Evolutionary conservation across 1,139 yeast genomes (phyloP), one percentile per base, ranked within the genome.

Genomic region (Kurtzmaniella natalensis): DNA sequence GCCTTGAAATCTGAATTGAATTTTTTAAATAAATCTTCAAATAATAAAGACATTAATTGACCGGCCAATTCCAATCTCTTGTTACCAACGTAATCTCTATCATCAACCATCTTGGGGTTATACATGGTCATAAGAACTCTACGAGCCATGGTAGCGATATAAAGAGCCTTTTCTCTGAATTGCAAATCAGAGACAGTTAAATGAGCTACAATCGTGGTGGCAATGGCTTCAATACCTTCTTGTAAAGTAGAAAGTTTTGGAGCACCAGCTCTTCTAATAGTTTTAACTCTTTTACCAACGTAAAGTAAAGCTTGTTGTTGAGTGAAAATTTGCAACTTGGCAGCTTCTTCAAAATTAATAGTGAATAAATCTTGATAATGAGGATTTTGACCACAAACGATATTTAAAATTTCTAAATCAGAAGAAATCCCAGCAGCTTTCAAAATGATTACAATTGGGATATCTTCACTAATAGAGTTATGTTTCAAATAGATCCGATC

Each of bases 61-160:
- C 98, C 98, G 1, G 98, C 98, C 56, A 94, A 70, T 64, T 92
- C 98, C 50, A 92, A 71, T 62, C 99, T 83, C 61, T 92, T 92
- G 63, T 92, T 92, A 67, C 99, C 98, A 29, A 94, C 98, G 53
- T 92, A 92, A 66, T 94, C 98, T 61, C 98, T 78, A 60, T 94
- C 98, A 53, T 92, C 98, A 20, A 94, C 96, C 84, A 88, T 81
- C 47, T 81, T 81, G 4, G 97, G 95, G 54, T 92, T 85, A 44
- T 86, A 81, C 81, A 92, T 87, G 4, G 98, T 88, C 94, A 87
- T 86, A 19, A 92, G 73, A 3, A 92, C 97, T 51, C 97, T 76
- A 56, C 98, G 76, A 2, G 98, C 85, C 98, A 94, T 92, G 59
- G 87, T 81, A 6, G 97, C 96, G 46, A 92, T 80, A 55, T 92